These are phyloP conservation scores for Populus deltoides DNA, from an alignment of 345 rosid genomes.

Conservation along the genomic window DNA sequence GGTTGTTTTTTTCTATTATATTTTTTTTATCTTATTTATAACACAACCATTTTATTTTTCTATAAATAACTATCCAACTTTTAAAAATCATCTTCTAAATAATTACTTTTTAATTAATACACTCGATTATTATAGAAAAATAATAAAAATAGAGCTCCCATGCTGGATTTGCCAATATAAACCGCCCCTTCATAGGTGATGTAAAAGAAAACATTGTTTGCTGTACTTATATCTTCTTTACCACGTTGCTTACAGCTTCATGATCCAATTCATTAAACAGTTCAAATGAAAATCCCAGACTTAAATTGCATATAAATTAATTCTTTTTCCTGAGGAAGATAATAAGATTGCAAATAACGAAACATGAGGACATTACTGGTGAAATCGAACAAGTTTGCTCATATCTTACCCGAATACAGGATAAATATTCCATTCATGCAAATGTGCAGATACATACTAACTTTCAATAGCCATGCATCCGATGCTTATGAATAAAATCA, in stretches of 20 bases:
- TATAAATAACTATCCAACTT: too few species aligned
- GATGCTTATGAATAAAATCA: conserved; percentile 94
- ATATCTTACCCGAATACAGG: conserved; percentile 82
- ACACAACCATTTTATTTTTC: too few species aligned
- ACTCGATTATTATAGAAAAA: too few species aligned
- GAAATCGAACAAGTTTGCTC: neutral
- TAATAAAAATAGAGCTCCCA: conserved; percentile 21
- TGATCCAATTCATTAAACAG: conserved; percentile 21
- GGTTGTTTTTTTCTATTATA: too few species aligned
- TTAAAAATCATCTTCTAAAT: too few species aligned
- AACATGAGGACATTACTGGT: neutral
- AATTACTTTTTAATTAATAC: too few species aligned
- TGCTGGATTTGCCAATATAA: conserved; percentile 88
- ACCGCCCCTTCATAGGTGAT: conserved; percentile 95
- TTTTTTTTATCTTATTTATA: too few species aligned
- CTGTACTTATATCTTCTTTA: conserved; percentile 73
- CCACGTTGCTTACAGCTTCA: conserved; percentile 95
- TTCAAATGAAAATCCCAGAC: neutral
- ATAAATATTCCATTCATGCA: conserved; percentile 92
- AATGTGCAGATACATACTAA: conserved; percentile 88
- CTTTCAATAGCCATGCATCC: conserved; percentile 80
- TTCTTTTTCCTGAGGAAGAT: neutral
- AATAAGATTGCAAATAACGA: neutral
- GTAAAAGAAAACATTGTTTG: conserved; percentile 94
- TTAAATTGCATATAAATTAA: neutral